These are phyloP conservation scores for Leucocoprinus leucothites DNA, from an alignment of 768 basidiomycete species.

Conservation along the genomic window DNA sequence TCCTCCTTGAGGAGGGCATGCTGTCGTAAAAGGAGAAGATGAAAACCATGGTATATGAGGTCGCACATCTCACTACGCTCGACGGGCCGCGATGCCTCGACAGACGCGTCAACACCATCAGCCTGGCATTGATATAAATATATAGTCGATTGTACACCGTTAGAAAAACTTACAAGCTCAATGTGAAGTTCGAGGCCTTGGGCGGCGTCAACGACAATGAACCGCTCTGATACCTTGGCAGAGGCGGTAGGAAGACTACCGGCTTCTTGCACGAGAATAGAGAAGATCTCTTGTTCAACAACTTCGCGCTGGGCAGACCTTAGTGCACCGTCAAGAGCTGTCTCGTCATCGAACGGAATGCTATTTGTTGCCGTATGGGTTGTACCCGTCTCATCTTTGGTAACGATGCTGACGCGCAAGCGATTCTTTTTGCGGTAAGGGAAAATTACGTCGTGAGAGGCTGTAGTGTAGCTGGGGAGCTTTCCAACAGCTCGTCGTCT, in stretches of 20 bases:
- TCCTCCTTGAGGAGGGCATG: conserved; percentile 49
- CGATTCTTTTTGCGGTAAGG: conserved; percentile 63
- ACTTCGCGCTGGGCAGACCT: conserved; percentile 64
- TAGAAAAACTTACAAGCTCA: conserved; percentile 54
- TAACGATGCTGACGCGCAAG: conserved; percentile 44
- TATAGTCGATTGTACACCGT: neutral
- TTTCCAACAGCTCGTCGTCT: conserved; percentile 70
- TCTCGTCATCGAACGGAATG: conserved; percentile 24
- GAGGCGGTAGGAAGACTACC: conserved; percentile 71
- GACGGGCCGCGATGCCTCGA: neutral
- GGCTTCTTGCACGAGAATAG: conserved; percentile 72
- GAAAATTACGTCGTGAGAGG: conserved; percentile 48
- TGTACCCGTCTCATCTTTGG: conserved; percentile 27
- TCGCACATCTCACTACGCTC: conserved; percentile 42
- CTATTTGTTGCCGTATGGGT: conserved; percentile 31
- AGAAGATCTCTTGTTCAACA: conserved; percentile 80
- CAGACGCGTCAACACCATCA: neutral
- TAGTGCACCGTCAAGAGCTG: conserved; percentile 49
- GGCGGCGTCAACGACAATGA: conserved; percentile 76
- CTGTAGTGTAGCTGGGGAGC: conserved; percentile 48
- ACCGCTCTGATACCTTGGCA: conserved; percentile 73
- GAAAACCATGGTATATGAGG: conserved; percentile 63
- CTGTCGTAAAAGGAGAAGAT: conserved; percentile 59
- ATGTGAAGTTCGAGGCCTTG: conserved; percentile 66
- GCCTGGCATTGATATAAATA: neutral